Evolutionary conservation across 108 stramenopile genomes (phyloP).

Genomic region (Nitzschia putrida): DNA sequence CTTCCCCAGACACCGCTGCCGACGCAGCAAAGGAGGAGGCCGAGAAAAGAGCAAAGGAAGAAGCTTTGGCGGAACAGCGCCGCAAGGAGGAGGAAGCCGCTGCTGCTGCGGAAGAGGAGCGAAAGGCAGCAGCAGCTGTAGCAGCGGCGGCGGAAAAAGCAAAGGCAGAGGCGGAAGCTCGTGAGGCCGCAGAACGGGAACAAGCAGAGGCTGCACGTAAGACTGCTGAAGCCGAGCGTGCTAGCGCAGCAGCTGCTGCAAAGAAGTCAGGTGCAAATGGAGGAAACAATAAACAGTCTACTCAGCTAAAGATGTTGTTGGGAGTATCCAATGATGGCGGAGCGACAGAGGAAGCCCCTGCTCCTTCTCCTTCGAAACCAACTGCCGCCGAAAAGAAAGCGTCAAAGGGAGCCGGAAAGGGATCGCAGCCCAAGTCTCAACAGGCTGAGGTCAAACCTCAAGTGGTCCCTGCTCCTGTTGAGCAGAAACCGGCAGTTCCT

Average conservation of each 20-base stretch:
- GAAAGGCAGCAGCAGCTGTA: constrained; percentile 21
- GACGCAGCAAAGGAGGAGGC: constrained; percentile 29
- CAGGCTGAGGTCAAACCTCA: constrained; percentile 19
- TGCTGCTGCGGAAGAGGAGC: constrained; percentile 14
- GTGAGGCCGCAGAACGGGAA: constrained; percentile 38
- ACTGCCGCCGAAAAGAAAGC: constrained; percentile 12
- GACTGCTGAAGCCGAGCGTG: constrained; percentile 28
- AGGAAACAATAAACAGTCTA: constrained; percentile 63
- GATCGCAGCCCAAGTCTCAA: constrained; percentile 40
- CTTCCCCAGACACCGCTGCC: constrained; percentile 33
- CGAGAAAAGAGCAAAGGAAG: constrained; percentile 14
- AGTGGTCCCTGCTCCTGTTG: constrained; percentile 24
- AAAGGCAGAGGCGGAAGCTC: constrained; percentile 33
- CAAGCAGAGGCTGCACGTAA: constrained; percentile 25
- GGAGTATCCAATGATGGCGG: constrained; percentile 52
- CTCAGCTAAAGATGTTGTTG: constrained; percentile 88
- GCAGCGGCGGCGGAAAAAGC: constrained; percentile 12
- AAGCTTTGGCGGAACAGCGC: constrained; percentile 7
- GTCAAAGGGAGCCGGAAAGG: constrained; percentile 31
- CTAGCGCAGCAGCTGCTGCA: constrained; percentile 16
- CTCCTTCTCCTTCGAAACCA: constrained; percentile 20
- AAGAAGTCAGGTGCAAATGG: constrained; percentile 23
- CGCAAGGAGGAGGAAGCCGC: neutral
- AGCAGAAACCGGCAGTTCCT: constrained; percentile 52
- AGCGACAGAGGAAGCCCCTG: constrained; percentile 22